Percentiles rank a stretch among this genome's conserved stretches.
Conservation (phyloP, 2,329 filamentous ascomycete genomes). For the Epichloe gansuensis region DNA sequence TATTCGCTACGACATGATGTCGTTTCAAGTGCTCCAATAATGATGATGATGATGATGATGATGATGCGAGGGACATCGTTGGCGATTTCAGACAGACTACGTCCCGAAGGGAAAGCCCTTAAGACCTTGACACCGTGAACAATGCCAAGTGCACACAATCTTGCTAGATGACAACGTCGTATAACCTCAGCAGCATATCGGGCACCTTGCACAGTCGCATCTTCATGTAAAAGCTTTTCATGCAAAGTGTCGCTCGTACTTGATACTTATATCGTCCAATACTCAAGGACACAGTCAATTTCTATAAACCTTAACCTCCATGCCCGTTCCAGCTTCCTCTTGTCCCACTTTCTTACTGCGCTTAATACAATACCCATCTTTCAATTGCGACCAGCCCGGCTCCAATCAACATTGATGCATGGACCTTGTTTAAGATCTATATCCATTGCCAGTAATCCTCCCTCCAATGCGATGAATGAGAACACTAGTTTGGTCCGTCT, state of each 20-base stretch:
- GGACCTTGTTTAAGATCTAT: neutral
- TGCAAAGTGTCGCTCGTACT: neutral
- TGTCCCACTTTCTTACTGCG: neutral
- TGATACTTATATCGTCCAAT: slow-evolving; percentile 2
- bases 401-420: neutral
- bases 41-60: too few species aligned
- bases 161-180: too few species aligned
- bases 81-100: too few species aligned
- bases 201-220: too few species aligned
- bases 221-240: neutral
- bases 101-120: too few species aligned
- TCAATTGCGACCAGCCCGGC: neutral
- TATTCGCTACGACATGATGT: too few species aligned
- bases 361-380: slow-evolving; percentile 1
- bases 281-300: slow-evolving; percentile 1
- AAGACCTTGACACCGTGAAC: too few species aligned
- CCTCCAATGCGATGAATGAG: neutral
- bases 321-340: neutral
- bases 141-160: too few species aligned
- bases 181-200: too few species aligned
- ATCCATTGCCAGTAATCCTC: neutral
- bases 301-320: slow-evolving; percentile 4
- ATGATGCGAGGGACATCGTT: too few species aligned
- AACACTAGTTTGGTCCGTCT: slow-evolving; percentile 11
- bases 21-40: too few species aligned